Evolutionary conservation across 192 early-diverging fungal species (phyloP).

Genomic region (Gryganskiella cystojenkinii): DNA sequence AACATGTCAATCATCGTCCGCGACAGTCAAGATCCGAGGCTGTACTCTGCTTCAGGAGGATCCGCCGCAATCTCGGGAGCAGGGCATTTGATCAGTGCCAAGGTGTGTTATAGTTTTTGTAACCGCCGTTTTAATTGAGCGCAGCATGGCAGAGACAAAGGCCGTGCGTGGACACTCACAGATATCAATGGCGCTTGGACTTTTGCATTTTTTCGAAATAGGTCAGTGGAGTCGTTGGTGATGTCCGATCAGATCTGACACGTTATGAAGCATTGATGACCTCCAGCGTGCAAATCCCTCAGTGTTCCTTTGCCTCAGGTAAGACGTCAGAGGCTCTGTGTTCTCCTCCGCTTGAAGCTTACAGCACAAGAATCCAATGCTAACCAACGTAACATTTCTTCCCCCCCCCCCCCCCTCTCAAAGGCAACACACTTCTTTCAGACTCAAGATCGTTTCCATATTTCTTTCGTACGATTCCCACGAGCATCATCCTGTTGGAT

Average conservation of each 20-base stretch:
- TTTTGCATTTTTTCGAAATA: background rate
- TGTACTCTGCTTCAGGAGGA: slow-evolving; percentile 4
- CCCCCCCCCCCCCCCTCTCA: background rate
- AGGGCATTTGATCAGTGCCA: slow-evolving; percentile 6
- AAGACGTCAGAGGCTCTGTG: background rate
- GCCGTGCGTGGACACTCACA: too few relatives aligned
- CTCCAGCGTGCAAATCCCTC: slow-evolving; percentile 53
- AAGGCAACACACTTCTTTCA: slow-evolving; percentile 47
- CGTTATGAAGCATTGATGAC: slow-evolving; percentile 59
- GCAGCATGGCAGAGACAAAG: too few relatives aligned
- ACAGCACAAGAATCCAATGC: background rate
- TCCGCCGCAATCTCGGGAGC: slow-evolving; percentile 4
- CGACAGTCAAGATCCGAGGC: slow-evolving; percentile 23
- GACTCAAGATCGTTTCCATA: slow-evolving; percentile 48
- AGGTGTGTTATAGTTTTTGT: too few relatives aligned
- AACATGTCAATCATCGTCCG: slow-evolving; percentile 26
- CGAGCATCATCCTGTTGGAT: slow-evolving; percentile 51
- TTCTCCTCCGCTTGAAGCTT: background rate
- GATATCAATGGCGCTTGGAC: background rate
- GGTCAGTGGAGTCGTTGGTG: slow-evolving; percentile 61
- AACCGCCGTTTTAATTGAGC: too few relatives aligned
- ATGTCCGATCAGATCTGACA: slow-evolving; percentile 56
- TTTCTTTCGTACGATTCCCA: slow-evolving; percentile 62
- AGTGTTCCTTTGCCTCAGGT: slow-evolving; percentile 60
- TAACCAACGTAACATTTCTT: background rate